These are phyloP conservation scores for Paramecium biaurelia DNA, from an alignment of 73 alveolate species.

Conservation along the genomic window DNA sequence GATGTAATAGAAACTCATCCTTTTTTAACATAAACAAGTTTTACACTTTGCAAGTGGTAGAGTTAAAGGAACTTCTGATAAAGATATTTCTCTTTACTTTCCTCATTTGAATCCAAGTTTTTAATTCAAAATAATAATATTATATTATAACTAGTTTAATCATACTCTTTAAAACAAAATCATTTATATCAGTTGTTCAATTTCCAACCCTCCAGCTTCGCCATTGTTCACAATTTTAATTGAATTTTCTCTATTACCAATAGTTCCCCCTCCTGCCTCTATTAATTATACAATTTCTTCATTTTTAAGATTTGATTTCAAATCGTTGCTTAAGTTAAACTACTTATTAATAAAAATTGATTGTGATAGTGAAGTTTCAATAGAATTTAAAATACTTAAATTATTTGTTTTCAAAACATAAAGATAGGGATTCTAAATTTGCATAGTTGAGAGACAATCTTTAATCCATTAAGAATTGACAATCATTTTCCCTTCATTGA, in stretches of 20 bases:
- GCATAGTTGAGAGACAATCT: background rate
- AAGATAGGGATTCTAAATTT: background rate
- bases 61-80: too few species aligned
- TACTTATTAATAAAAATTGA: background rate
- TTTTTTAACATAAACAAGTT: too few species aligned
- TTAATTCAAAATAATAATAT: background rate
- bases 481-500: conserved; percentile 24
- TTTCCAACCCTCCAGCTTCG: background rate
- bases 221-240: background rate
- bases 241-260: background rate
- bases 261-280: conserved; percentile 4
- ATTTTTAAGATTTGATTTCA: background rate
- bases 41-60: too few species aligned
- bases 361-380: background rate
- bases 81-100: too few species aligned
- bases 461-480: conserved; percentile 20
- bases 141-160: background rate
- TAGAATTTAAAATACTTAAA: background rate
- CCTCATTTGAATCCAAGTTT: conserved; percentile 1
- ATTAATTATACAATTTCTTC: background rate
- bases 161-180: background rate
- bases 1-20: too few species aligned
- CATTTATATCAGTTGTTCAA: background rate
- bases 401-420: background rate
- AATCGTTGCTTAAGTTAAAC: background rate